Percentiles rank a stretch among this genome's conserved stretches.
Conservation (phyloP, 2,329 filamentous ascomycete genomes). For the Diaporthe sp. region DNA sequence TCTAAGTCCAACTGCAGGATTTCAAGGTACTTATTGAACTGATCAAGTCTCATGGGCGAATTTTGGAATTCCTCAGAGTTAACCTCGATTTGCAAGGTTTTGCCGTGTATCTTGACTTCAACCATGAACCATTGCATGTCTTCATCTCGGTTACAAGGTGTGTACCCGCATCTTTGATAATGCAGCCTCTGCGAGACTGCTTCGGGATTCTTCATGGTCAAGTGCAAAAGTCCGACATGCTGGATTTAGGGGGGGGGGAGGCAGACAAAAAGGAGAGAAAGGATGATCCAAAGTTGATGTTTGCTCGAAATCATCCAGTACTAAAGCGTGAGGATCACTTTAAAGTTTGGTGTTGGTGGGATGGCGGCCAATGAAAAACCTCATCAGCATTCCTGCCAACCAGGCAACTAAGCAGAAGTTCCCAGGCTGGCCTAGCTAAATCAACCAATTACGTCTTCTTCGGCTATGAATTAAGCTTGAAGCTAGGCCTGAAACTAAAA, state of each 20-base stretch:
- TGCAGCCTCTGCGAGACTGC: slow-evolving; percentile 9
- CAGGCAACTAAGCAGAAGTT: neutral
- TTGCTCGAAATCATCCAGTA: neutral
- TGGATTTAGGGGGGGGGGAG: too few species aligned
- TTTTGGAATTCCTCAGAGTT: slow-evolving; percentile 3
- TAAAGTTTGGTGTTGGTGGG: neutral
- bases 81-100: neutral
- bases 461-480: too few species aligned
- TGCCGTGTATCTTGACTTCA: slow-evolving; percentile 11
- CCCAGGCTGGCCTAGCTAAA: too few species aligned
- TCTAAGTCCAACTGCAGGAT: neutral
- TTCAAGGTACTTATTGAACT: slow-evolving; percentile 7
- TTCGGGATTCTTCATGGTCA: neutral
- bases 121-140: slow-evolving; percentile 1
- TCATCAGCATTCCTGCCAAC: neutral
- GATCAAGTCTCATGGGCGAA: slow-evolving; percentile 15
- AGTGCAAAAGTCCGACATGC: neutral
- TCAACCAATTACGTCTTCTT: too few species aligned
- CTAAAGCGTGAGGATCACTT: neutral
- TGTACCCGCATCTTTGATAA: slow-evolving; percentile 15
- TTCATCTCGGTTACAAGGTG: slow-evolving; percentile 22
- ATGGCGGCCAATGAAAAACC: neutral
- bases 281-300: neutral
- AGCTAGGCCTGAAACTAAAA: too few species aligned
- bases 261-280: neutral